Evolutionary conservation across 768 basidiomycete genomes (phyloP), one percentile per base, ranked within the genome.

Genomic region (Clitopilus passeckerianus): DNA sequence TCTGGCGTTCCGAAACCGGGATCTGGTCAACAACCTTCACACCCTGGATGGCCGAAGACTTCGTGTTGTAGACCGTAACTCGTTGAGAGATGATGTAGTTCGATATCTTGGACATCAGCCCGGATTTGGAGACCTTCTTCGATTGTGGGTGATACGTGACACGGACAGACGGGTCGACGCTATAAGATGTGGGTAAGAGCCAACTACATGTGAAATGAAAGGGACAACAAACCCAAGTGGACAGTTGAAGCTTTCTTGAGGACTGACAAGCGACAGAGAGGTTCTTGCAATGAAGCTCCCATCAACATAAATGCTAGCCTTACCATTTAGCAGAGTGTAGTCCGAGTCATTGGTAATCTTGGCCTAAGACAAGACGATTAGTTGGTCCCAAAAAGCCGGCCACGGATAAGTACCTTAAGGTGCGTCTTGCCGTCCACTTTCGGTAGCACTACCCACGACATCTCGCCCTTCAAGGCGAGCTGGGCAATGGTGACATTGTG

Each of bases 211-310:
- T 14, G 20, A 5, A 44, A 2, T 8, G 8, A 24, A 33, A 33
- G 7, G 24, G 23, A 9, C 3, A 16, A 54, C 56, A n/a, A 33
- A 71, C 71, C 71, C 71, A 1, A 73, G 66, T 1, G 70, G 59
- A 56, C 72, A 73, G 56, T 70, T 63, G 52, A 73, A 72, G 58
- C 63, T 70, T 58, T 72, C 71, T 33, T 67, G 62, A 5, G 71
- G 71, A 53, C 65, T 72, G 5, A 72, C 69, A 0, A 59, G 34
- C 0, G 72, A 69, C 2, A 72, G 54, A 5, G 59, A 20, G 0
- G 70, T 64, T 16, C 65, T 61, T 5, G 71, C 67, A 18, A 72
- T 69, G 58, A 73, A 73, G 54, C 67, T 68, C 1, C 70, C 67
- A 33, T 71, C 68, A 22, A 72, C 66, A 30, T 70, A 72, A 20